A percentile compares a stretch with the other conserved stretches of the same genome.
Conservation (phyloP, 345 rosid species). For the Aegle marmelos region DNA sequence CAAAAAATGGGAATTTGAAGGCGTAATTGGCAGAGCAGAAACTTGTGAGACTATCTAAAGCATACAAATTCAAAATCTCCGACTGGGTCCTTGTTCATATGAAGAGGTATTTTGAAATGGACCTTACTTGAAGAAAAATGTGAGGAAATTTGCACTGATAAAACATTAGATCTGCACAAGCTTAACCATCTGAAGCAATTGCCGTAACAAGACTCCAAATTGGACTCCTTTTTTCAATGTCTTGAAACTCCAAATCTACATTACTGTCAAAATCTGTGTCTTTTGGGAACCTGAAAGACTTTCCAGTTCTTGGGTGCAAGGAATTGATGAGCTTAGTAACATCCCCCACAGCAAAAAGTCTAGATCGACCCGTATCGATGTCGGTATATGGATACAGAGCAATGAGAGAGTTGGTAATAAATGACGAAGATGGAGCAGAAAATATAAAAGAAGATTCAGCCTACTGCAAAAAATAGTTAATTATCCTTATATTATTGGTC, state of each 20-base stretch:
- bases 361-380: neutral
- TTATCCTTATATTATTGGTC: no score
- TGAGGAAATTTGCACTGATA: neutral
- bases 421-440: neutral
- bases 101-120: conserved; percentile 3
- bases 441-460: no score
- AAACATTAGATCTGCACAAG: rapidly evolving
- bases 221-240: neutral
- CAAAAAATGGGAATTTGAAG: neutral
- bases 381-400: neutral
- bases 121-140: neutral
- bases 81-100: neutral
- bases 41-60: neutral
- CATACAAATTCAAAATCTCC: neutral
- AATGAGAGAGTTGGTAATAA: neutral
- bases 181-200: neutral
- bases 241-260: neutral
- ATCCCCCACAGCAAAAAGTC: conserved; percentile 3
- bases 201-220: conserved; percentile 5
- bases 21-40: neutral
- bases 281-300: conserved; percentile 1
- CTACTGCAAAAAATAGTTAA: no score
- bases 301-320: neutral
- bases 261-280: neutral
- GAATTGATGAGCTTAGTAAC: neutral